Evolutionary conservation across 768 basidiomycete genomes (phyloP).

Genomic region (Cubamyces lactineus): DNA sequence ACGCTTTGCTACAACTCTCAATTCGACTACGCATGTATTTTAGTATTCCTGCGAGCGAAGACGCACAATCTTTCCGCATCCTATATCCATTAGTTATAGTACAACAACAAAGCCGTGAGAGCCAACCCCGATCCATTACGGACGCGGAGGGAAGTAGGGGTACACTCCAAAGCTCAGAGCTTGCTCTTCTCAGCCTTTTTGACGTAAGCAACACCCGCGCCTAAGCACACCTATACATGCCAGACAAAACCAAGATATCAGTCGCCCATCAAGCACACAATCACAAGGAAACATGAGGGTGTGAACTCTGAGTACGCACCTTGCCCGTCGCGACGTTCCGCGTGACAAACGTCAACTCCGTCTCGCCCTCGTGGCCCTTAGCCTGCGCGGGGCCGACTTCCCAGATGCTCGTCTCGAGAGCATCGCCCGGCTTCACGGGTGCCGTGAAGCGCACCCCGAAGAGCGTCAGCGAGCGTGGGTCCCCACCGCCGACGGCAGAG

Average conservation of each 20-base stretch:
- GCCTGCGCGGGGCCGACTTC: slow-evolving; percentile 53
- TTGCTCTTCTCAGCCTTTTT: slow-evolving; percentile 52
- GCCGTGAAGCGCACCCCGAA: slow-evolving; percentile 80
- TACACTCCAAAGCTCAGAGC: slow-evolving; percentile 33
- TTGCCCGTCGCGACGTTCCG: slow-evolving; percentile 44
- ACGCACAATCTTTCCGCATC: no score
- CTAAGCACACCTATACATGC: slow-evolving; percentile 50
- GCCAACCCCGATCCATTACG: background rate
- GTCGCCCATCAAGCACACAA: no score
- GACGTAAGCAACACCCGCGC: slow-evolving; percentile 67
- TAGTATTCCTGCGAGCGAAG: background rate
- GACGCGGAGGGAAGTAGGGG: background rate
- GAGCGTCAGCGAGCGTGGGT: slow-evolving; percentile 63
- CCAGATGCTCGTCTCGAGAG: slow-evolving; percentile 78
- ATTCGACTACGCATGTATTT: no score
- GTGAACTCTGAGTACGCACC: slow-evolving; percentile 29
- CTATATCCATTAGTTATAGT: no score
- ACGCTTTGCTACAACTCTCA: no score
- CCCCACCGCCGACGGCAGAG: slow-evolving; percentile 59
- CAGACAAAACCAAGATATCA: background rate
- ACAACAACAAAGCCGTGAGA: background rate
- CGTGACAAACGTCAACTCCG: slow-evolving; percentile 44
- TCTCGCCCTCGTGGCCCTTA: slow-evolving; percentile 38
- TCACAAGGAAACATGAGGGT: background rate
- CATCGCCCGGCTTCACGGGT: slow-evolving; percentile 83